phyloP scores from a whole-genome alignment of 1,139 yeast species.

The Debaryomyces sp. region DNA sequence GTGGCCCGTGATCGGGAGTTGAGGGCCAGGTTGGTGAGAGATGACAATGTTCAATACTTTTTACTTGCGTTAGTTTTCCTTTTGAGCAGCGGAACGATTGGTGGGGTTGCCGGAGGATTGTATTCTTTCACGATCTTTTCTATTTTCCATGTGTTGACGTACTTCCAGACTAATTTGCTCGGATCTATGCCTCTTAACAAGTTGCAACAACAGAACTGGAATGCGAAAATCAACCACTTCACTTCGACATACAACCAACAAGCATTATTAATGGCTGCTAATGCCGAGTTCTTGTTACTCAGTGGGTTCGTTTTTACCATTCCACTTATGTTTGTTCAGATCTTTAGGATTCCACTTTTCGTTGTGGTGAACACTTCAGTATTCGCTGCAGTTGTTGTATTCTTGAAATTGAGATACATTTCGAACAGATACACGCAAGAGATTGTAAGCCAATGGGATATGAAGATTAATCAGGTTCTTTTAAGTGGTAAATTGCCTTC shows the following conservation, averaged over 20 bases:
- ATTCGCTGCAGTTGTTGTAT: slow-evolving; percentile 35
- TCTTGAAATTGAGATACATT: slow-evolving; percentile 49
- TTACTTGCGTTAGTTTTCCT: slow-evolving; percentile 43
- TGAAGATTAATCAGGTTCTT: slow-evolving; percentile 29
- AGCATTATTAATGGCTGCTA: slow-evolving; percentile 51
- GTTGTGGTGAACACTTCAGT: slow-evolving; percentile 20
- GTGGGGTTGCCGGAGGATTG: slow-evolving; percentile 39
- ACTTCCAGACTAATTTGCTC: slow-evolving; percentile 42
- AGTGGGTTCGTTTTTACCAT: slow-evolving; percentile 21
- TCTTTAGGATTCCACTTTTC: slow-evolving; percentile 20
- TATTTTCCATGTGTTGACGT: slow-evolving; percentile 56
- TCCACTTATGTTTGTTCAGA: slow-evolving; percentile 16
- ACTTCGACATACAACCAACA: slow-evolving; percentile 46
- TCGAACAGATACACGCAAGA: slow-evolving; percentile 44
- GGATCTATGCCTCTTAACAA: slow-evolving; percentile 22
- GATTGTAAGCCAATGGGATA: slow-evolving; percentile 44
- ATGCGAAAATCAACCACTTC: slow-evolving; percentile 32
- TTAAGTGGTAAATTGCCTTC: slow-evolving; percentile 29
- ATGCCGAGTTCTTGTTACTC: slow-evolving; percentile 42
- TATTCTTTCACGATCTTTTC: slow-evolving; percentile 61
- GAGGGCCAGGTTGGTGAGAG: slow-evolving; percentile 26
- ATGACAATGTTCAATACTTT: slow-evolving; percentile 56
- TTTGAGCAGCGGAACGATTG: slow-evolving; percentile 31
- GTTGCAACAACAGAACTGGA: slow-evolving; percentile 23
- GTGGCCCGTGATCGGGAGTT: slow-evolving; percentile 4